Evolutionary conservation across 2,329 filamentous ascomycete species (phyloP), one percentile per base, ranked within the genome.

Genomic region (Fusarium anguioides): DNA sequence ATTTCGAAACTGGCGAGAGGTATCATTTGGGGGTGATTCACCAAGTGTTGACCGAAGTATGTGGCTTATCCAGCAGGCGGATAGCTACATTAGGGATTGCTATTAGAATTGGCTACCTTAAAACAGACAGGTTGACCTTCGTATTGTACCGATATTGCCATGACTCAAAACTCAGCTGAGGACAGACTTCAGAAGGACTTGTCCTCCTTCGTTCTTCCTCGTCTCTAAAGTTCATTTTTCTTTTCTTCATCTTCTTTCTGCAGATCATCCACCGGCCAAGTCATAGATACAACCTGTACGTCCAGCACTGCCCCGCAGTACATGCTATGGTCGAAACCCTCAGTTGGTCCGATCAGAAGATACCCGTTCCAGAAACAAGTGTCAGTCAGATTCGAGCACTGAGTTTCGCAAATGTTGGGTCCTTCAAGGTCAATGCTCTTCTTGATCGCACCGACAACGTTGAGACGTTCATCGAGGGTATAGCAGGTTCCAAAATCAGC

Each of bases 41-140:
- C 83, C 83, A 0, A 84, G 81, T 58, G 79, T 84, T 1, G 74
- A 83, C 31, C 81, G 83, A 53, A 83, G 81, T 35, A 70, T 84
- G 18, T 75, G 79, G 18, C 76, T 84, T 11, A 84, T 84, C 17
- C 74, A 75, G 2, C 80, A 83, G 48, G 79, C 81, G 1, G 79
- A 82, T 50, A 73, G 72, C 5, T 81, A 82, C 18, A 82, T 83
- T 8, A 74, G 75, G 33, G 72, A 80, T 9, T 66, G 55, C n/a
- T 68, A 60, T 21, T 67, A 20, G 29, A 5, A 5, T 4, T 5
- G 8, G 3, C 6, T n/a, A 39, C 21, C 31, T n/a, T 14, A n/a
- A 33, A 17, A 3, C 29, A 4, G 12, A 33, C n/a, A n/a, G n/a
- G n/a, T n/a, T n/a, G n/a, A n/a, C n/a, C n/a, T n/a, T n/a, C n/a